phyloP scores from a whole-genome alignment of 306 rosid genomes.

The Cucurbita maxima region DNA sequence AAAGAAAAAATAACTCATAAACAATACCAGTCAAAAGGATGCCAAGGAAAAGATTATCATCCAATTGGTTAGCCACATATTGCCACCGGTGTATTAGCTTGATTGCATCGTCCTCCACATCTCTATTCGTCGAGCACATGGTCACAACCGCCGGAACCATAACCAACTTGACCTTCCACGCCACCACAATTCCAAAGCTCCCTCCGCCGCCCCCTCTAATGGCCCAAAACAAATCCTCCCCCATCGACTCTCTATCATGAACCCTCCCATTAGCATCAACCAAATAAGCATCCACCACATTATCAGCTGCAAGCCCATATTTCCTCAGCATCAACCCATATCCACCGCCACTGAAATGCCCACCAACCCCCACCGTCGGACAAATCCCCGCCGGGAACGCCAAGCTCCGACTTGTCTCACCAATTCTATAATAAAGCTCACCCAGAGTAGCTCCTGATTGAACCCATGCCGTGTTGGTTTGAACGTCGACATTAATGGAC shows the following conservation, averaged over 20 bases:
- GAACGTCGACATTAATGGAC: conserved; percentile 19
- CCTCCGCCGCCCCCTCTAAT: neutral
- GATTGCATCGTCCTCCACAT: conserved; percentile 35
- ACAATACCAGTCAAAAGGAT: neutral
- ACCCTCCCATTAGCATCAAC: neutral
- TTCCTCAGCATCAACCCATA: conserved; percentile 56
- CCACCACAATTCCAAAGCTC: conserved; percentile 37
- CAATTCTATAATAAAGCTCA: conserved; percentile 10
- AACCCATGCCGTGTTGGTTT: conserved; percentile 23
- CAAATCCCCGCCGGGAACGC: conserved; percentile 67
- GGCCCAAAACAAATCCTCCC: neutral
- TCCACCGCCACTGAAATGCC: conserved; percentile 70
- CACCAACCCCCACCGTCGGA: conserved; percentile 45
- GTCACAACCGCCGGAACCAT: conserved; percentile 44
- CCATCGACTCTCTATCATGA: neutral
- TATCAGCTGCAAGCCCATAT: conserved; percentile 54
- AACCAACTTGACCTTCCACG: conserved; percentile 51
- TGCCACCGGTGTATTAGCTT: conserved; percentile 49
- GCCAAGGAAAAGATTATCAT: conserved; percentile 36
- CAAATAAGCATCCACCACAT: conserved; percentile 30
- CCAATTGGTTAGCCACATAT: conserved; percentile 29
- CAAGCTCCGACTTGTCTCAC: conserved; percentile 2
- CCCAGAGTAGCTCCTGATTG: conserved; percentile 60
- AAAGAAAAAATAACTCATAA: neutral
- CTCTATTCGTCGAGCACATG: conserved; percentile 26